Base-by-base conservation (phyloP, 345 rosid species). In the Ailanthus altissimus region DNA sequence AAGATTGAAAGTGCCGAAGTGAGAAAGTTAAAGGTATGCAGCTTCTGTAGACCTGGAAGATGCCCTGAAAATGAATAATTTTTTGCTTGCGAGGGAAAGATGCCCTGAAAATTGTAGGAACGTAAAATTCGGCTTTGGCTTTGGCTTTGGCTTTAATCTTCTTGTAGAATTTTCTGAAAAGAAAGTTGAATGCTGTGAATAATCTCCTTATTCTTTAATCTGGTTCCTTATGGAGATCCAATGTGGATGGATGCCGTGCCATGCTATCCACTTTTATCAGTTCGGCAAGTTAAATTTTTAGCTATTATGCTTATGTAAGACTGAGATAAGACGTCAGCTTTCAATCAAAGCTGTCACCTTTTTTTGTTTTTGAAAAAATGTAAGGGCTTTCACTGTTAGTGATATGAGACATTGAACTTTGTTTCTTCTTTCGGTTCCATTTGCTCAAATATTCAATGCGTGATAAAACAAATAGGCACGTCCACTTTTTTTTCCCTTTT, bases 341-440 rank as follows among this genome's bases (percentile, higher is more conserved):
- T 46, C 67, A 1, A 65, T 23, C 8, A 7, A 62, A 63, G 72
- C 62, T n/a, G n/a, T n/a, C n/a, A n/a, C n/a, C n/a, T n/a, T n/a
- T n/a, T n/a, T n/a, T n/a, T n/a, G n/a, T n/a, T n/a, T n/a, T n/a
- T n/a, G n/a, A n/a, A n/a, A n/a, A n/a, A n/a, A n/a, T n/a, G n/a
- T n/a, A n/a, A n/a, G n/a, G n/a, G n/a, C 57, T 61, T 14, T 67
- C 60, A 36, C 78, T 72, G 72, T 79, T 75, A 32, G 42, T 20
- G 71, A 69, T 64, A 46, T 50, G 58, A 77, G 46, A 47, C 71
- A 56, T 65, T 57, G 16, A 21, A 23, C 14, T 49, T 28, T 18
- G 20, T 66, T 21, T 26, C 67, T 9, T 53, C 63, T 54, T 20
- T 42, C 20, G 58, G 60, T 76, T 12, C 57, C 49, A 60, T 58